These are phyloP conservation scores for Lycium barbarum DNA, from an alignment of 257 asterid species.

Conservation along the genomic window DNA sequence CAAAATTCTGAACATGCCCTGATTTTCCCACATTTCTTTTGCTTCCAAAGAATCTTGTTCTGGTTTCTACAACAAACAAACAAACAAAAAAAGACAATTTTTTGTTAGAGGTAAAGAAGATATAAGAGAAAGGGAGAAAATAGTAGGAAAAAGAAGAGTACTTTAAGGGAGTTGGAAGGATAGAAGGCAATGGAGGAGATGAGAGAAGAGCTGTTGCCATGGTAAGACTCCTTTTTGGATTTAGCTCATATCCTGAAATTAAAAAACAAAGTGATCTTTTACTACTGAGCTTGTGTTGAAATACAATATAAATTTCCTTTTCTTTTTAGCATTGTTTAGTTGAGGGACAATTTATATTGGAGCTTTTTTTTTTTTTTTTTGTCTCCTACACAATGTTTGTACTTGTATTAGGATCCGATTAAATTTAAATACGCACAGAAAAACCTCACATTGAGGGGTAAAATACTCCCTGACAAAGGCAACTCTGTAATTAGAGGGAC, in stretches of 20 bases:
- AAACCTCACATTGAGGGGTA: no score
- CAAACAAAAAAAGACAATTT: not conserved
- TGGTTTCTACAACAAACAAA: conserved; percentile 22
- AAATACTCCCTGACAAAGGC: no score
- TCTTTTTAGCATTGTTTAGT: no score
- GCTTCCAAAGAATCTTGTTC: conserved; percentile 24
- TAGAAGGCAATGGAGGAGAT: conserved; percentile 25
- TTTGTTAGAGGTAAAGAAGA: not conserved
- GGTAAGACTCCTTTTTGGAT: conserved; percentile 1
- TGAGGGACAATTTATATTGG: no score
- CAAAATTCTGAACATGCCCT: conserved; percentile 41
- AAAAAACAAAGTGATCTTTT: not conserved
- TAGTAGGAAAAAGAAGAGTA: not conserved
- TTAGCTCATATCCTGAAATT: conserved; percentile 20
- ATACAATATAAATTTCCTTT: not conserved
- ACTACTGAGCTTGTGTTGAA: not conserved
- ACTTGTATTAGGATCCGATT: no score
- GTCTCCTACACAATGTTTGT: no score
- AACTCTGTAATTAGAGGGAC: no score
- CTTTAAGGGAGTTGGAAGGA: conserved; percentile 12
- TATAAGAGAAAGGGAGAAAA: not conserved
- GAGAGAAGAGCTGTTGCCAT: conserved; percentile 35
- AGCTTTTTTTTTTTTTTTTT: no score
- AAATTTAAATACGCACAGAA: no score
- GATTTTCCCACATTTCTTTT: conserved; percentile 35